Percentiles rank a stretch among this genome's conserved stretches.
Conservation (phyloP, 2,329 filamentous ascomycete genomes). For the Neofusicoccum parvum region DNA sequence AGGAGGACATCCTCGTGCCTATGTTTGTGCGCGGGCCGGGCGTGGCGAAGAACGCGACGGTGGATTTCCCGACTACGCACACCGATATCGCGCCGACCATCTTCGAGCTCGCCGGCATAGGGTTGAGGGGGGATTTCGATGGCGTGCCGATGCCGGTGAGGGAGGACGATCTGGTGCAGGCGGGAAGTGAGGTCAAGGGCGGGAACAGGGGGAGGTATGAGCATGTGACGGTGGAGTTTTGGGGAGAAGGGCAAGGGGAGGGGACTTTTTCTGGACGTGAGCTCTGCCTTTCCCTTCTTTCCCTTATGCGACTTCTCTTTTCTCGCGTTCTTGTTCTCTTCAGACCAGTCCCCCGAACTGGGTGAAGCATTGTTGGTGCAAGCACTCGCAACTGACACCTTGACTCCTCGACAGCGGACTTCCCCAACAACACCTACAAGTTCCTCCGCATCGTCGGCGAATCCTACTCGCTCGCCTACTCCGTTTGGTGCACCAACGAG, state of each 20-base stretch:
- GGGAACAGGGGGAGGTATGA: slow-evolving; percentile 28
- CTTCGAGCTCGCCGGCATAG: slow-evolving; percentile 34
- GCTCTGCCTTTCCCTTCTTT: neutral
- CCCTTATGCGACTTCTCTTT: too few relatives aligned
- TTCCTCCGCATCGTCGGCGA: slow-evolving; percentile 56
- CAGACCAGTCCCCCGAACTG: too few relatives aligned
- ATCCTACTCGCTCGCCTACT: slow-evolving; percentile 64
- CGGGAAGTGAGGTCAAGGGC: neutral
- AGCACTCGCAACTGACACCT: neutral
- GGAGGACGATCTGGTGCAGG: slow-evolving; percentile 22
- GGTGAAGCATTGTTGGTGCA: too few relatives aligned
- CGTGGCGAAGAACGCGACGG: slow-evolving; percentile 30
- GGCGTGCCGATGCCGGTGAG: slow-evolving; percentile 38
- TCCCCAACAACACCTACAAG: slow-evolving; percentile 62
- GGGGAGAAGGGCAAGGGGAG: slow-evolving; percentile 30
- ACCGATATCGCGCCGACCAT: slow-evolving; percentile 44
- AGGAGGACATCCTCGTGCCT: slow-evolving; percentile 46
- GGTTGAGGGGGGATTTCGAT: slow-evolving; percentile 35
- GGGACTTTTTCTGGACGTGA: neutral
- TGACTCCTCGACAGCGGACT: neutral
- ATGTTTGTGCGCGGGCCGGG: slow-evolving; percentile 42
- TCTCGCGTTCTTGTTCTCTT: neutral
- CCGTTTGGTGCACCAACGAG: slow-evolving; percentile 70
- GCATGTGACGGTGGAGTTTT: slow-evolving; percentile 46
- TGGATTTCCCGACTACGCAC: slow-evolving; percentile 40